Percentiles rank a stretch among this genome's conserved stretches.
Conservation (phyloP, 495 filamentous ascomycete species). For the Bacidia gigantensis region DNA sequence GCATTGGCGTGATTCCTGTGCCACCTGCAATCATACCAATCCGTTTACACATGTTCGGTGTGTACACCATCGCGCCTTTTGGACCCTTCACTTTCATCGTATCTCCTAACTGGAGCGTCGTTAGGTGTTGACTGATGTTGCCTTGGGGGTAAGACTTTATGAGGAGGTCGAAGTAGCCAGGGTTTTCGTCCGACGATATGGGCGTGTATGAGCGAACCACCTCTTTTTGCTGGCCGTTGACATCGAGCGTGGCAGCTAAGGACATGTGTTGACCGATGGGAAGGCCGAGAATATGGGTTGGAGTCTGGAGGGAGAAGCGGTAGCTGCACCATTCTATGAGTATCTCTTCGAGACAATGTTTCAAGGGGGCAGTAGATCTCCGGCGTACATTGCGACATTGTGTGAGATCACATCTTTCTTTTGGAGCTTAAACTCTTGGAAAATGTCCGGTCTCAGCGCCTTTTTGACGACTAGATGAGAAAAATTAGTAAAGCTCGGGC, state of each 20-base stretch:
- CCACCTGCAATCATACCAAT: slow-evolving; percentile 98
- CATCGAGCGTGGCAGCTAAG: slow-evolving; percentile 52
- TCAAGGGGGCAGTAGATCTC: background rate
- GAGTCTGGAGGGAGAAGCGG: slow-evolving; percentile 69
- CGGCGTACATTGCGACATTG: slow-evolving; percentile 68
- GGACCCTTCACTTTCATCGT: slow-evolving; percentile 80
- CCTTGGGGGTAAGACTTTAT: slow-evolving; percentile 96
- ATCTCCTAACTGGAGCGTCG: slow-evolving; percentile 66
- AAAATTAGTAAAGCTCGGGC: background rate
- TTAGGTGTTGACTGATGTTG: slow-evolving; percentile 88
- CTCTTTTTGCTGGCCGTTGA: slow-evolving; percentile 67
- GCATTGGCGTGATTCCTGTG: slow-evolving; percentile 96
- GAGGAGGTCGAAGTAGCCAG: slow-evolving; percentile 90
- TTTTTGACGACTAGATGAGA: slow-evolving; percentile 38
- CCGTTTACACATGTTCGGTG: slow-evolving; percentile 81
- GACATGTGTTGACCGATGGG: slow-evolving; percentile 99
- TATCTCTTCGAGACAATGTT: background rate
- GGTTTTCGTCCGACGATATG: slow-evolving; percentile 80
- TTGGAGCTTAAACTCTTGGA: slow-evolving; percentile 79
- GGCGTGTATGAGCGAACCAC: slow-evolving; percentile 94
- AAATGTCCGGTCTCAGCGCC: slow-evolving; percentile 72
- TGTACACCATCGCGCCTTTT: slow-evolving; percentile 94
- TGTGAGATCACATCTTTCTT: slow-evolving; percentile 89
- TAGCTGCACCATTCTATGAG: slow-evolving; percentile 45
- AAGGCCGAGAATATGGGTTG: slow-evolving; percentile 75